Evolutionary conservation across 2,329 filamentous ascomycete species (phyloP).

Genomic region (Gaeumannomyces sp.): DNA sequence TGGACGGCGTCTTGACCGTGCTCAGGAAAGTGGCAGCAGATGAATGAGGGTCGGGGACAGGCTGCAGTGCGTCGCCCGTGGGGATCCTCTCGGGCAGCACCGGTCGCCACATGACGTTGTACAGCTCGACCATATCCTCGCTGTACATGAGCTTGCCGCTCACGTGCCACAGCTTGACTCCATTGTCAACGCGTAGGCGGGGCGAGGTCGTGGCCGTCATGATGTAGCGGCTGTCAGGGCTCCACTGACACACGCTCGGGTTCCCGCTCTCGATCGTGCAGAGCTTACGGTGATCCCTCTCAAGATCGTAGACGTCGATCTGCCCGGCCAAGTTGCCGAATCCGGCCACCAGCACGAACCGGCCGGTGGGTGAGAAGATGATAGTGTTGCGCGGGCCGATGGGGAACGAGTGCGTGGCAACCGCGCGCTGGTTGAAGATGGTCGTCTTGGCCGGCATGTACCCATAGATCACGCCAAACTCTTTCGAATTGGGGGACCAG

Average conservation of each 20-base stretch:
- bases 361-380: slow-evolving; percentile 85
- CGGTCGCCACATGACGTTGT: slow-evolving; percentile 85
- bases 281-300: slow-evolving; percentile 89
- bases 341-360: slow-evolving; percentile 88
- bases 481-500: slow-evolving; percentile 97
- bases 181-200: slow-evolving; percentile 91
- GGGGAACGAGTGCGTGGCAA: slow-evolving; percentile 77
- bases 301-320: slow-evolving; percentile 95
- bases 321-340: slow-evolving; percentile 97
- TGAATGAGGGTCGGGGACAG: slow-evolving; percentile 70
- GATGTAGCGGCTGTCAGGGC: slow-evolving; percentile 89
- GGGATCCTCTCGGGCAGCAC: slow-evolving; percentile 50
- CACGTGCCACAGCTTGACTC: slow-evolving; percentile 91
- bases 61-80: slow-evolving; percentile 63
- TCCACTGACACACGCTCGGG: slow-evolving; percentile 95
- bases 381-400: slow-evolving; percentile 91
- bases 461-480: slow-evolving; percentile 96
- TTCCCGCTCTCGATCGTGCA: slow-evolving; percentile 93
- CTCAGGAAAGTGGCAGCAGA: slow-evolving; percentile 79
- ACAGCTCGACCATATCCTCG: slow-evolving; percentile 90
- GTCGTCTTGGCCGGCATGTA: slow-evolving; percentile 99
- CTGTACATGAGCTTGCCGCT: slow-evolving; percentile 92
- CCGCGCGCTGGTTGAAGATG: slow-evolving; percentile 87
- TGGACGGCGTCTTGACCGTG: slow-evolving; percentile 88
- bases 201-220: slow-evolving; percentile 97